A percentile compares a stretch with the other conserved stretches of the same genome.
Conservation (phyloP, 1,284 basidiomycete species). For the Naganishia sp. region DNA sequence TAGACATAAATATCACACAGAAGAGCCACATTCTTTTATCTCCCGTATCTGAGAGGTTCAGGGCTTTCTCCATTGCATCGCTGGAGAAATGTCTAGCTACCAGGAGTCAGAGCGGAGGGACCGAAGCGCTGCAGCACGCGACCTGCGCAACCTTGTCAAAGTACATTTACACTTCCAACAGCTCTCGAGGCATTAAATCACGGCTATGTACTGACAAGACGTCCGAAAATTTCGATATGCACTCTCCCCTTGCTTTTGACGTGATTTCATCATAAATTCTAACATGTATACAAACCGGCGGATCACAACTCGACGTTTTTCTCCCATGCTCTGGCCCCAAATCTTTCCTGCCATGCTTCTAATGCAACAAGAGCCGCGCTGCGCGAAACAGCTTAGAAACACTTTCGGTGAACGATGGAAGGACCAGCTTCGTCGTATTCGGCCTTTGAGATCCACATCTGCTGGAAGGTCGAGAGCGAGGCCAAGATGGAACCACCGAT, state of each 20-base stretch:
- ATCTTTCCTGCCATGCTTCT: conserved; percentile 12
- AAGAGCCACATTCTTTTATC: too few species aligned
- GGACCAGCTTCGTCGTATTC: conserved; percentile 83
- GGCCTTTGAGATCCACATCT: conserved; percentile 57
- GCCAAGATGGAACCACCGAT: conserved; percentile 98
- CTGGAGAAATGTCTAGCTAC: too few species aligned
- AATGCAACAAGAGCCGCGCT: neutral
- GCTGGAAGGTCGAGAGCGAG: conserved; percentile 93
- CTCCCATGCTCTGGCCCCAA: conserved; percentile 20
- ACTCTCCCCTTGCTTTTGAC: neutral
- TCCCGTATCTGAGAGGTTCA: too few species aligned
- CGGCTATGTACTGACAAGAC: too few species aligned
- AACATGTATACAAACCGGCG: conserved; percentile 27
- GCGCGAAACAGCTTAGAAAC: conserved; percentile 40
- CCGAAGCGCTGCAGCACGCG: too few species aligned
- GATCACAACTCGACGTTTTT: conserved; percentile 29
- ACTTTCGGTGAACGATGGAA: conserved; percentile 59
- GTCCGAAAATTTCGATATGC: too few species aligned
- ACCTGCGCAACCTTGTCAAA: too few species aligned
- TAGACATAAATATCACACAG: neutral
- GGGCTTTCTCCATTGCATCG: too few species aligned
- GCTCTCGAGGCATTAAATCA: too few species aligned
- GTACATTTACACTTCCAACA: too few species aligned
- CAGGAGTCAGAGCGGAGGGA: too few species aligned
- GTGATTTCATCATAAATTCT: conserved; percentile 30